Percentiles rank a stretch among this genome's conserved stretches.
Conservation (phyloP, 2,329 filamentous ascomycete genomes). For the Talaromyces sp. region DNA sequence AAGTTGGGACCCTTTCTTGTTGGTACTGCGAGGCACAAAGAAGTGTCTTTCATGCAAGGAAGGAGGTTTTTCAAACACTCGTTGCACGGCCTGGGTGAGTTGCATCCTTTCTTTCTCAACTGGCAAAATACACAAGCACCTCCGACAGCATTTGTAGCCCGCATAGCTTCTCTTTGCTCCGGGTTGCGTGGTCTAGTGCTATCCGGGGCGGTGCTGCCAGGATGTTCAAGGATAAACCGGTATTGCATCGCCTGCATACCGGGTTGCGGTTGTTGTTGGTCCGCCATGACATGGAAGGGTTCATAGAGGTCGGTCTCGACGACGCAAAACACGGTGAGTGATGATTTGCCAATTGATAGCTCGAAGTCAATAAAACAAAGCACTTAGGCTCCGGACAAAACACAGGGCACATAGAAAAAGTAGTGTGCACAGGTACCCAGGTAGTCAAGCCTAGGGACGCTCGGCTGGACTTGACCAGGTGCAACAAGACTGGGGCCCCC, state of each 20-base stretch:
- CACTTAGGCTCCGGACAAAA: not conserved
- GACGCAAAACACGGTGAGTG: not conserved
- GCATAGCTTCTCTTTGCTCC: conserved; percentile 15
- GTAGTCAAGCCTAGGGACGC: not conserved
- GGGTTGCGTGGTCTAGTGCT: not conserved
- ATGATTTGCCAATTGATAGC: not conserved
- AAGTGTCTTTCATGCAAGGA: conserved; percentile 19
- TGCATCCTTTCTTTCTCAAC: conserved; percentile 24
- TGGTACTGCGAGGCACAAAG: conserved; percentile 13
- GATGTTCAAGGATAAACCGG: not conserved
- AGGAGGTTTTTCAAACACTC: conserved; percentile 14
- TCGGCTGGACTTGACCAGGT: not conserved
- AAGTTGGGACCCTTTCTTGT: not conserved
- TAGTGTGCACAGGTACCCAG: not conserved
- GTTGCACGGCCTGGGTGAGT: conserved; percentile 15
- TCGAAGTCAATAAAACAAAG: not conserved
- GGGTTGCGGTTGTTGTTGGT: not conserved
- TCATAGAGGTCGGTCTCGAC: not conserved
- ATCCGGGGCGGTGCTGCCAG: not conserved
- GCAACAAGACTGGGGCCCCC: not conserved
- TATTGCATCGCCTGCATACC: not conserved
- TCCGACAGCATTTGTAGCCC: conserved; percentile 17
- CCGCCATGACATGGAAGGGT: not conserved
- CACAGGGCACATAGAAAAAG: not conserved
- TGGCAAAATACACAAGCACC: conserved; percentile 26